Evolutionary conservation across 805 yeast species (phyloP), one percentile per base, ranked within the genome.

Genomic region (Metschnikowia cubensis): DNA sequence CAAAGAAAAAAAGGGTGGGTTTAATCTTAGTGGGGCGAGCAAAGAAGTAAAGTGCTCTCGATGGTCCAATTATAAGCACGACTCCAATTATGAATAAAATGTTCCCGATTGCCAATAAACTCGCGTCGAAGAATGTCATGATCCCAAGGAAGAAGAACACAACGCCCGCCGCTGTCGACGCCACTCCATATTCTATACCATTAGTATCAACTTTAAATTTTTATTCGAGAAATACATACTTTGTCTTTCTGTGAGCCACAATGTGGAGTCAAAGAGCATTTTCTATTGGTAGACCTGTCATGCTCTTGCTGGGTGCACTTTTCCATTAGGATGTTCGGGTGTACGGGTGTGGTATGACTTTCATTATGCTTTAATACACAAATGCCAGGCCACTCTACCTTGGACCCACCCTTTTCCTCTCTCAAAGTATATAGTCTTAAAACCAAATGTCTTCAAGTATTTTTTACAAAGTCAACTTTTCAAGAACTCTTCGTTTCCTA

Each of bases 41-140:
- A 74, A 92, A 91, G 67, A 91, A 92, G 10, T 80, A 76, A 6
- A 86, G 60, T 0, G 98, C 87, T 63, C 91, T 84, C 50, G 85
- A 86, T 4, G 90, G 84, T 0, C 99, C 99, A 42, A 92, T 89
- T 53, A 94, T 86, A 49, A 94, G 74, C 20, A 86, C 76, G 15
- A 92, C 77, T 15, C 99, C 99, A n/a, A 84, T 79, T 7, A 87
- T 70, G 60, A 89, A 87, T 42, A 89, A 64, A 11, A 85, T 76
- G 65, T 94, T 92, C 15, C 98, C 98, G 63, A 94, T 77, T 1
- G 97, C 96, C 52, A 92, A 75, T 35, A 92, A 74, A 0, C 95
- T 91, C 7, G 96, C 76, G 64, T 94, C 97, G 63, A 94, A 94
- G 55, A 92, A 82, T 15, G 96, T 81, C 60, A 90, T 60, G 31